phyloP scores from a whole-genome alignment of 495 filamentous ascomycete species.

The Neurospora tetraspora region DNA sequence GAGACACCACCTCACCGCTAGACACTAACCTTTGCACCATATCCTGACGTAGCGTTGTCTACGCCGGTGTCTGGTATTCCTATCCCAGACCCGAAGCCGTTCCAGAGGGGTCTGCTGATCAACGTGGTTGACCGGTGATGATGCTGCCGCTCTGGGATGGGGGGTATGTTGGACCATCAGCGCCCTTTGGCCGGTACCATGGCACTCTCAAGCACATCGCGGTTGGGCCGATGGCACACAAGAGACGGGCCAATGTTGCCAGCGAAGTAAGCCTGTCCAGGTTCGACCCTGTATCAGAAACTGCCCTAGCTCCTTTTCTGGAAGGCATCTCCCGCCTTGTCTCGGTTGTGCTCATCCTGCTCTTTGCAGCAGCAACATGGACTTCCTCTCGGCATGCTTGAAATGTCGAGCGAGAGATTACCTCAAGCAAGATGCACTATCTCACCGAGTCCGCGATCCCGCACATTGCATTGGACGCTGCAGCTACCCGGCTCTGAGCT shows the following conservation, averaged over 20 bases:
- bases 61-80: constrained; percentile 8
- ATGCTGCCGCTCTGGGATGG: constrained; percentile 5
- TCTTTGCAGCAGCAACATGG: neutral
- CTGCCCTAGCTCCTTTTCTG: neutral
- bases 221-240: neutral
- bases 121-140: constrained; percentile 7
- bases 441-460: constrained; percentile 6
- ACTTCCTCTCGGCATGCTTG: neutral
- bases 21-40: neutral
- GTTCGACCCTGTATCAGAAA: constrained; percentile 7
- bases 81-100: constrained; percentile 1
- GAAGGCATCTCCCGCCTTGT: constrained; percentile 4
- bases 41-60: neutral
- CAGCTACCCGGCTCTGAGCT: constrained; percentile 6
- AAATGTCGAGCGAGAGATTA: neutral
- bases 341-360: constrained; percentile 10
- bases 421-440: constrained; percentile 1
- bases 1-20: constrained; percentile 13
- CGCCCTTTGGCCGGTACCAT: constrained; percentile 3
- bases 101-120: constrained; percentile 22
- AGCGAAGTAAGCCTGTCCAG: neutral
- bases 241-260: constrained; percentile 1
- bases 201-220: neutral
- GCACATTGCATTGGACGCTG: constrained; percentile 4
- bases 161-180: constrained; percentile 3